These are phyloP conservation scores for Tolypocladium ophioglossoides DNA, from an alignment of 2,329 filamentous ascomycete species.

Conservation along the genomic window DNA sequence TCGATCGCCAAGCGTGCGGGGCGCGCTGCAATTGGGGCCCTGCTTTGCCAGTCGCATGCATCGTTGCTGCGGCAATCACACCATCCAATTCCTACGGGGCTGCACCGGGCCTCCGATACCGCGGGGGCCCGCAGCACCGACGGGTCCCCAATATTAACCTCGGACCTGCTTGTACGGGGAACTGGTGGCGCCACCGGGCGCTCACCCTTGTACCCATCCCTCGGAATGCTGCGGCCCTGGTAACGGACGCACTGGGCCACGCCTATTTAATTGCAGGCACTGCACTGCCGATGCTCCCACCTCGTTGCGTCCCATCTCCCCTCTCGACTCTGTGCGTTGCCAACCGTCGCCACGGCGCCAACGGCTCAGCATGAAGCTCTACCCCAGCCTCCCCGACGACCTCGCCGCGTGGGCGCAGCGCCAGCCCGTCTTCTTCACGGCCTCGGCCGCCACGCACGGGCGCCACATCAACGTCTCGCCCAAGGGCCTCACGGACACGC, in stretches of 20 bases:
- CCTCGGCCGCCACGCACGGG: constrained; percentile 57
- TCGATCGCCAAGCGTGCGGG: background rate
- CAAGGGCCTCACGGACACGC: constrained; percentile 55
- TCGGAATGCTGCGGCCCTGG: background rate
- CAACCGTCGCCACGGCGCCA: no score
- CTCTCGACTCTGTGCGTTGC: no score
- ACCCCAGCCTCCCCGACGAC: constrained; percentile 39
- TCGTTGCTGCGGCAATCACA: background rate
- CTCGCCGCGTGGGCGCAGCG: constrained; percentile 52
- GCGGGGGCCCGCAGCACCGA: background rate
- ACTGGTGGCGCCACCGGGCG: background rate
- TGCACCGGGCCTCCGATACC: no score
- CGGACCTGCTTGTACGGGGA: background rate
- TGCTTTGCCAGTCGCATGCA: background rate
- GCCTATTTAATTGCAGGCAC: background rate
- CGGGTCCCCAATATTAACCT: background rate
- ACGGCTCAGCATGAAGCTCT: constrained; percentile 52
- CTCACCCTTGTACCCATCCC: no score
- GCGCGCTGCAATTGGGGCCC: background rate
- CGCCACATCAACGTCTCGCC: constrained; percentile 67
- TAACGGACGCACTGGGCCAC: background rate
- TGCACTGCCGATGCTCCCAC: background rate
- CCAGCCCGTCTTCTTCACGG: constrained; percentile 68
- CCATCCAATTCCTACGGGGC: background rate
- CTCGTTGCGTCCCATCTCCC: background rate